Percentiles rank a stretch among this genome's conserved stretches.
phyloP scores from a whole-genome alignment of 129 eudicot genomes.

The Glebionis coronaria region DNA sequence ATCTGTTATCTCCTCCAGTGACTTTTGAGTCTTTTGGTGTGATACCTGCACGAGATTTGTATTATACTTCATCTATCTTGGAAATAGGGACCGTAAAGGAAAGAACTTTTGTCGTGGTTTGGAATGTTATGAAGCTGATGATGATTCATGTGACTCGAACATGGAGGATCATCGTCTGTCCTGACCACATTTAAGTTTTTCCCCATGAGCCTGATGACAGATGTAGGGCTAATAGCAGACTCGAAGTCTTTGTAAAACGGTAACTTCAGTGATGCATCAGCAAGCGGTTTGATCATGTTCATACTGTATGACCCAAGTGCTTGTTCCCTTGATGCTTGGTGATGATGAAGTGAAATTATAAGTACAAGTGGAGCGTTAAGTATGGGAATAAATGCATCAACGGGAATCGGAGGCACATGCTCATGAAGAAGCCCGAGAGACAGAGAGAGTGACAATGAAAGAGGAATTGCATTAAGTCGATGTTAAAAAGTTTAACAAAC shows the following conservation, averaged over 20 bases:
- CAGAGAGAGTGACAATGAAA: too few relatives aligned
- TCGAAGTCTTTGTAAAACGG: constrained; percentile 27
- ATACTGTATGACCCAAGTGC: too few relatives aligned
- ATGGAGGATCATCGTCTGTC: constrained; percentile 37
- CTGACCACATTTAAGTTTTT: constrained; percentile 75
- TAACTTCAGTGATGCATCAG: constrained; percentile 1
- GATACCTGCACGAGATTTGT: constrained; percentile 52
- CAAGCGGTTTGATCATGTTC: constrained; percentile 21
- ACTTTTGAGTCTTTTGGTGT: too few relatives aligned
- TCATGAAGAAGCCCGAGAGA: too few relatives aligned
- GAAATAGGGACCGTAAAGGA: constrained; percentile 18
- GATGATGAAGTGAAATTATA: too few relatives aligned
- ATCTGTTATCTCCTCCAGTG: too few relatives aligned
- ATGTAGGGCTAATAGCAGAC: constrained; percentile 46
- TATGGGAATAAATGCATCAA: too few relatives aligned
- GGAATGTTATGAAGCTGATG: constrained; percentile 20
- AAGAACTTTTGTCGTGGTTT: constrained; percentile 22
- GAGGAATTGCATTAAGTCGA: too few relatives aligned
- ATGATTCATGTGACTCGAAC: constrained; percentile 15
- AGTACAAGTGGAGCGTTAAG: too few relatives aligned
- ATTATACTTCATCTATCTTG: constrained; percentile 18
- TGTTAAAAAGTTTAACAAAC: too few relatives aligned
- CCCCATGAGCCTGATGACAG: constrained; percentile 83
- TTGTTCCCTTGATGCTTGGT: too few relatives aligned
- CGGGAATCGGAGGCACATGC: too few relatives aligned